These are phyloP conservation scores for Euphrasia arctica DNA, from an alignment of 305 asterid genomes.

Conservation along the genomic window DNA sequence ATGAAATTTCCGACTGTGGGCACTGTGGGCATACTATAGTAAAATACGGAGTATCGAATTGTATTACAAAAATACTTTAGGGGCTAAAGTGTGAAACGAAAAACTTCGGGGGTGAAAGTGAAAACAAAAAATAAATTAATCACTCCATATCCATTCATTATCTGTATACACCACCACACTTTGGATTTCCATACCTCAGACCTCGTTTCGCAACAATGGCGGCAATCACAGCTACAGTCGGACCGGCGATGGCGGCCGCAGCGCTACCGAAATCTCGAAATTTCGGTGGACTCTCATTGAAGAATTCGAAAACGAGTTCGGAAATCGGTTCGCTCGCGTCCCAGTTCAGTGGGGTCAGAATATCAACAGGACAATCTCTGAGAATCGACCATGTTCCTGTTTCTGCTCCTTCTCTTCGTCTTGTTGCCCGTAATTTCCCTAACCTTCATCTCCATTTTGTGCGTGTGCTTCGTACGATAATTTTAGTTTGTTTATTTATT, in stretches of 20 bases:
- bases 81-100: too few species aligned
- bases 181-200: too few species aligned
- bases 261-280: constrained; percentile 26
- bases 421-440: constrained; percentile 54
- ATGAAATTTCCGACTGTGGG: too few species aligned
- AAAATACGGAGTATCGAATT: too few species aligned
- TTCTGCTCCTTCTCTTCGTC: constrained; percentile 47
- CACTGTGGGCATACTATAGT: too few species aligned
- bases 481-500: background rate
- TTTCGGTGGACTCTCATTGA: constrained; percentile 20
- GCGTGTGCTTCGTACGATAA: background rate
- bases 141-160: too few species aligned
- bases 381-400: constrained; percentile 22
- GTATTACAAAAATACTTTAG: too few species aligned
- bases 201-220: constrained; percentile 30
- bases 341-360: constrained; percentile 57
- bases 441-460: constrained; percentile 9
- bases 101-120: too few species aligned
- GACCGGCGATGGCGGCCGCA: constrained; percentile 31
- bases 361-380: constrained; percentile 39
- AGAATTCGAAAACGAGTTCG: constrained; percentile 20
- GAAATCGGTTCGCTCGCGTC: constrained; percentile 51
- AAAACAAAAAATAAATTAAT: too few species aligned
- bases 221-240: constrained; percentile 36
- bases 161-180: too few species aligned